Percentiles rank a stretch among this genome's conserved stretches.
These are phyloP conservation scores for Debaryomyces psychrophilus DNA, from an alignment of 1,139 yeast species.

Conservation along the genomic window DNA sequence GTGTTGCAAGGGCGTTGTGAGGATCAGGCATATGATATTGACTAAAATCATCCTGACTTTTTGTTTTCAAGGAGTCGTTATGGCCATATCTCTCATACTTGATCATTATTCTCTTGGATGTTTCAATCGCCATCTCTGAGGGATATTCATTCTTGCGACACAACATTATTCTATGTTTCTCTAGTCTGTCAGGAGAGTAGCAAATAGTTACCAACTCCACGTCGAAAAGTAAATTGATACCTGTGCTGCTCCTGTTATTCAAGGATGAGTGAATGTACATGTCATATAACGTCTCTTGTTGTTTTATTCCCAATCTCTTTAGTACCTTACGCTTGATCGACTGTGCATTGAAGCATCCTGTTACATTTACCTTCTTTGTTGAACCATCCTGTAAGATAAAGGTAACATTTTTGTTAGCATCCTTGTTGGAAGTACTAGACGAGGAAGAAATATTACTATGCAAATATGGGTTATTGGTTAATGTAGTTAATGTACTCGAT, in stretches of 20 bases:
- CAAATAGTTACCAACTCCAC: constrained; percentile 83
- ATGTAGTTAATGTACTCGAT: constrained; percentile 20
- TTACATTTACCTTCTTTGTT: constrained; percentile 70
- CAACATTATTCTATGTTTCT: constrained; percentile 72
- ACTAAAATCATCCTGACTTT: constrained; percentile 21
- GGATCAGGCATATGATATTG: constrained; percentile 32
- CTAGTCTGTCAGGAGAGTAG: constrained; percentile 71
- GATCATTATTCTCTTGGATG: constrained; percentile 51
- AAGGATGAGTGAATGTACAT: constrained; percentile 39
- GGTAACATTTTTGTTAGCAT: constrained; percentile 53
- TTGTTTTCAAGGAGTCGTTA: constrained; percentile 14
- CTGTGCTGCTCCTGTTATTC: constrained; percentile 29
- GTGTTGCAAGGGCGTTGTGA: constrained; percentile 15
- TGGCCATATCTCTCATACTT: constrained; percentile 36
- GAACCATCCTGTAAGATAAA: constrained; percentile 79
- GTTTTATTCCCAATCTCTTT: constrained; percentile 57
- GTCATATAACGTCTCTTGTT: constrained; percentile 43
- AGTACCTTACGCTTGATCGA: constrained; percentile 74
- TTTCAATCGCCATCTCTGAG: constrained; percentile 61
- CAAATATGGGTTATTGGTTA: constrained; percentile 2
- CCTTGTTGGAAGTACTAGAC: constrained; percentile 21
- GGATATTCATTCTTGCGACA: constrained; percentile 70
- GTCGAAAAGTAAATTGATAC: constrained; percentile 62
- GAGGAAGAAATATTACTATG: constrained; percentile 3
- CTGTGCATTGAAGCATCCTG: constrained; percentile 81